A percentile compares a stretch with the other conserved stretches of the same genome.
Conservation (phyloP, 192 early-diverging fungal genomes). For the Entomortierella chlamydospora region DNA sequence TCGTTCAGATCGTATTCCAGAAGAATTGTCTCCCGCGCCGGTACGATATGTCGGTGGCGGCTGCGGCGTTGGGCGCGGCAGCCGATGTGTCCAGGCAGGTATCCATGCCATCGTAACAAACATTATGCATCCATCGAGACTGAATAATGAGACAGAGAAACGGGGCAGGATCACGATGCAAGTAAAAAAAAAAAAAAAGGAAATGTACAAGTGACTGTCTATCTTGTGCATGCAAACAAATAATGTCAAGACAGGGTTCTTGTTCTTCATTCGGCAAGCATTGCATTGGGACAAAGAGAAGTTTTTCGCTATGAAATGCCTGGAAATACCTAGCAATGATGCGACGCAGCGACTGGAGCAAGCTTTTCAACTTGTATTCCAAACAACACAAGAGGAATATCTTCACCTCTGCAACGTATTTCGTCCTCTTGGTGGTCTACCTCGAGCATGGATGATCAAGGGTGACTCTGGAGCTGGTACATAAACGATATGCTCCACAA, state of each 20-base stretch:
- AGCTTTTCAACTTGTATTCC: slow-evolving; percentile 42
- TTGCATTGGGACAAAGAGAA: neutral
- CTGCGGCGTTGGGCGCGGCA: neutral
- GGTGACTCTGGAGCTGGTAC: slow-evolving; percentile 46
- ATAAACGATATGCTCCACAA: neutral
- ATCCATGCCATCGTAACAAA: neutral
- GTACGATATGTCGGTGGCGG: neutral
- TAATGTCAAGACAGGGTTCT: no score
- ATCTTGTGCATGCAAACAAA: neutral
- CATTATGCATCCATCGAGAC: neutral
- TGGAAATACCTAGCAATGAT: slow-evolving; percentile 29
- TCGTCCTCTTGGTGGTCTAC: slow-evolving; percentile 26
- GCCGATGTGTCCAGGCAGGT: neutral
- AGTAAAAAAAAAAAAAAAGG: neutral
- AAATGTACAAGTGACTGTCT: neutral
- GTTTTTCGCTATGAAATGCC: slow-evolving; percentile 7
- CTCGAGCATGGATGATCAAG: slow-evolving; percentile 43
- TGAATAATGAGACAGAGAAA: neutral
- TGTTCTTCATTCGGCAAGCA: no score
- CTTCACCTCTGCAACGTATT: slow-evolving; percentile 16
- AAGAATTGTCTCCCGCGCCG: neutral
- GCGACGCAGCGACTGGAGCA: slow-evolving; percentile 33
- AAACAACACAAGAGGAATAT: slow-evolving; percentile 22
- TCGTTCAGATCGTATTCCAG: neutral
- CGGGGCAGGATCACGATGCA: neutral